Base-by-base conservation (phyloP, 2,329 filamentous ascomycete species). In the Hirsutella thompsonii region DNA sequence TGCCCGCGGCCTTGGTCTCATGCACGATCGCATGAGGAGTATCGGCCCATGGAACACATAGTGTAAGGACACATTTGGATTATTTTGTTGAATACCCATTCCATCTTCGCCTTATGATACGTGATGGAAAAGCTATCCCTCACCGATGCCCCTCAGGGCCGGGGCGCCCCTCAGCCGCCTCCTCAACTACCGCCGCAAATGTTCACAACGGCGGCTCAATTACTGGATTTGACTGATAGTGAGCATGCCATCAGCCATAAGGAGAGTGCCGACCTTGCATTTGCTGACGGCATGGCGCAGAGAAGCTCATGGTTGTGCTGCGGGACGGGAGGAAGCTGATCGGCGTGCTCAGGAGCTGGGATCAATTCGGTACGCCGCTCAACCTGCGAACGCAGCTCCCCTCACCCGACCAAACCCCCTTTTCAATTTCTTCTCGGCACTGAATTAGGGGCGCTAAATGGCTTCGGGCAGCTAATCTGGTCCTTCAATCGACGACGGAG, bases 221-320 rank as follows among this genome's bases (percentile, higher is more conserved):
- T 98, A 44, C 70, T 98, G 44, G 92, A 98, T 60, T 73, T 98
- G 55, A 96, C 92, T 53, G 92, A 98, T 68, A 98, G 90, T 96
- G 78, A 69, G 84, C n/a, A n/a, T n/a, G n/a, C n/a, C 23, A 9
- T 34, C 8, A 32, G 5, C 30, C 30, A 14, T 8, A 5, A 8
- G 30, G 30, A 8, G 5, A 32, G 5, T 6, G 13, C 30, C 5
- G 9, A 5, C 9, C 14, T 4, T 13, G 4, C 1, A 20, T 36
- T 9, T n/a, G 51, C 52, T 56, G 47, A 58, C 52, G 28, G 26
- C 41, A 40, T 44, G 16, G 38, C 51, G 47, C 60, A 96, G 92
- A 98, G 69, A 98, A 98, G 67, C 79, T 98, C 44, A 79, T 95
- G 65, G 74, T 96, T 42, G 79, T 89, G 37, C 74, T 98, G 42